A percentile compares a stretch with the other conserved stretches of the same genome.
Conservation (phyloP, 768 basidiomycete species). For the Tubosaeta sp. region DNA sequence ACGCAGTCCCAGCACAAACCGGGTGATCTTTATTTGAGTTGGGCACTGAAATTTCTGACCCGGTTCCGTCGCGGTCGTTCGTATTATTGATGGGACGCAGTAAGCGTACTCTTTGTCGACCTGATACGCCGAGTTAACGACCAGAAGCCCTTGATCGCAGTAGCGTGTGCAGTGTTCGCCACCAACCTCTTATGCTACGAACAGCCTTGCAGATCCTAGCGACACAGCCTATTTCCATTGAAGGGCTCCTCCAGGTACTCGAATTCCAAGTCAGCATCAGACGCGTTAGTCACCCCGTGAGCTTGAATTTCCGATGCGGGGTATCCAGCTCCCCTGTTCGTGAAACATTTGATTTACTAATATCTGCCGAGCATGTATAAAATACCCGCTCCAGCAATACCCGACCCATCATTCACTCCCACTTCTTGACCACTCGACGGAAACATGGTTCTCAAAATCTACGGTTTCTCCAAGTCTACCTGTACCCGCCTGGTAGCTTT, state of each 20-base stretch:
- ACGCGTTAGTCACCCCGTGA: neutral
- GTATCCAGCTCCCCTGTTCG: neutral
- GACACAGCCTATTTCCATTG: neutral
- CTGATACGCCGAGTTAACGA: neutral
- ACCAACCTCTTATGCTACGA: neutral
- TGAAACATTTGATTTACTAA: neutral
- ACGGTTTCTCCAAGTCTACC: conserved; percentile 31
- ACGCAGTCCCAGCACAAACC: no score
- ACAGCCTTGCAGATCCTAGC: neutral
- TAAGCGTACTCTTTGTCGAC: neutral
- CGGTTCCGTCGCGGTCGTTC: no score
- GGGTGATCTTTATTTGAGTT: no score
- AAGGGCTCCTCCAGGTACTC: neutral
- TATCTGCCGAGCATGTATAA: neutral
- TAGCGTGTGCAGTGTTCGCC: neutral
- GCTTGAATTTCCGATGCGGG: neutral
- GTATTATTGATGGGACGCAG: no score
- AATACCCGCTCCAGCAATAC: neutral
- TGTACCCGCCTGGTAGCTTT: conserved; percentile 49
- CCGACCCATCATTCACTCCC: neutral
- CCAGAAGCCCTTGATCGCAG: neutral
- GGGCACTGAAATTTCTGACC: no score
- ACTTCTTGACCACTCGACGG: neutral
- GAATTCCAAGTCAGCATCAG: neutral
- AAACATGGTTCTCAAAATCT: conserved; percentile 20